Evolutionary conservation across 768 basidiomycete species (phyloP).

Genomic region (Boletus sp.): DNA sequence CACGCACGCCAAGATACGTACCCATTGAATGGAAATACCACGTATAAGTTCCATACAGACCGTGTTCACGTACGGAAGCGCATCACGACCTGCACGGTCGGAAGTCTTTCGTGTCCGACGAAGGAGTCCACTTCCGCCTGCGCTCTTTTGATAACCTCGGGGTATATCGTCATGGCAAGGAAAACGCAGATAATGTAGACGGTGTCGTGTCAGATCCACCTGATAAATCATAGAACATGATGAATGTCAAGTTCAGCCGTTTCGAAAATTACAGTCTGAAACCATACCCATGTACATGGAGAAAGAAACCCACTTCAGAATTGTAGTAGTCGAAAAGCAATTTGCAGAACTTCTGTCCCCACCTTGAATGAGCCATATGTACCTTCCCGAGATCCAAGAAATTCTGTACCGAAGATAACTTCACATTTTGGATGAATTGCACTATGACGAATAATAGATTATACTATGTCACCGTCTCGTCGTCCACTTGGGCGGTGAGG

Average conservation of each 20-base stretch:
- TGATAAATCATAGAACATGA: conserved; percentile 6
- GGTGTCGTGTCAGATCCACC: conserved; percentile 25
- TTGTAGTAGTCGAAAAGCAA: too few species aligned
- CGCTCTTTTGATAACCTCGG: conserved; percentile 3
- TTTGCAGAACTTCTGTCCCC: too few species aligned
- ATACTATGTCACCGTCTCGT: too few species aligned
- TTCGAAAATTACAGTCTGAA: neutral
- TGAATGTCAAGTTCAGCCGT: neutral
- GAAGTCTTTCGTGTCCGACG: conserved; percentile 12
- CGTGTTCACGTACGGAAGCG: conserved; percentile 14
- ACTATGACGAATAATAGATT: too few species aligned
- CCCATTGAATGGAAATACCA: neutral
- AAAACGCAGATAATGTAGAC: conserved; percentile 13
- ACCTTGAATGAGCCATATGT: too few species aligned
- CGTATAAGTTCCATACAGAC: conserved; percentile 16
- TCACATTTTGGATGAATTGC: too few species aligned
- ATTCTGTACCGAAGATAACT: too few species aligned
- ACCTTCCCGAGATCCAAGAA: too few species aligned
- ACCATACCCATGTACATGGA: conserved; percentile 16
- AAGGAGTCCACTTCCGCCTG: conserved; percentile 15
- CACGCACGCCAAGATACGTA: neutral
- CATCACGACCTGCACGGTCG: conserved; percentile 4
- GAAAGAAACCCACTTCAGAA: conserved; percentile 17
- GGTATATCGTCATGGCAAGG: conserved; percentile 17
- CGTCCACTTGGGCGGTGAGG: too few species aligned